Percentiles rank a stretch among this genome's conserved stretches.
phyloP scores from a whole-genome alignment of 2,329 filamentous ascomycete species.

The Tolypocladium endophyticum region DNA sequence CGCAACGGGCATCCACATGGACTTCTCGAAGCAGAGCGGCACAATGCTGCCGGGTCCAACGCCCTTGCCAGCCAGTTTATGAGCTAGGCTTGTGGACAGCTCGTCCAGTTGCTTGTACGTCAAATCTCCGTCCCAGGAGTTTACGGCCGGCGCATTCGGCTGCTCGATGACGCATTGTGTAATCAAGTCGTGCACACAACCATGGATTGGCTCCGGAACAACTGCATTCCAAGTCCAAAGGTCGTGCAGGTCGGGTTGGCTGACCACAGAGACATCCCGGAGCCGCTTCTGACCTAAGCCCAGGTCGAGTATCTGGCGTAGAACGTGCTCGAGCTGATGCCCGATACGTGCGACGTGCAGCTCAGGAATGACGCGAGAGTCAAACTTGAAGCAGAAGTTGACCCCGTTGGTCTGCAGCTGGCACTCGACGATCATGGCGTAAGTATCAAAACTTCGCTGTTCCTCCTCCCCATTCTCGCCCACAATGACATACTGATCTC shows the following conservation, averaged over 20 bases:
- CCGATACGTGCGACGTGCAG: constrained; percentile 2
- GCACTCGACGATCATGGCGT: constrained; percentile 2
- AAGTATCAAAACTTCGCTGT: neutral
- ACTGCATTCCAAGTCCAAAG: constrained; percentile 9
- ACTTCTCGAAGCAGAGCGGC: constrained; percentile 13
- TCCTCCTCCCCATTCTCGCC: neutral
- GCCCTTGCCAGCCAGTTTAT: constrained; percentile 7
- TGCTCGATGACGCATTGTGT: constrained; percentile 3
- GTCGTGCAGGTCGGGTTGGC: constrained; percentile 7
- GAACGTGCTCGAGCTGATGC: constrained; percentile 5
- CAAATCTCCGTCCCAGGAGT: constrained; percentile 19
- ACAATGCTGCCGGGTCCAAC: constrained; percentile 14
- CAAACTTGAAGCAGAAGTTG: constrained; percentile 3
- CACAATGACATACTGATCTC: neutral
- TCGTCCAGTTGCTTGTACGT: constrained; percentile 26
- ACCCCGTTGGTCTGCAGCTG: neutral
- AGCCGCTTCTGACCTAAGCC: neutral
- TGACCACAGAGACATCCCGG: constrained; percentile 3
- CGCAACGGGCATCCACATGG: constrained; percentile 10
- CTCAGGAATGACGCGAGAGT: constrained; percentile 3
- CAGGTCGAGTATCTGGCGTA: constrained; percentile 1
- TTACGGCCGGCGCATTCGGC: constrained; percentile 9
- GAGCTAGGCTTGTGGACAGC: constrained; percentile 5
- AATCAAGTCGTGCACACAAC: constrained; percentile 10
- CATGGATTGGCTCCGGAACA: constrained; percentile 6